Conservation (phyloP, 495 filamentous ascomycete genomes). For the Hypomontagnella monticulosa region DNA sequence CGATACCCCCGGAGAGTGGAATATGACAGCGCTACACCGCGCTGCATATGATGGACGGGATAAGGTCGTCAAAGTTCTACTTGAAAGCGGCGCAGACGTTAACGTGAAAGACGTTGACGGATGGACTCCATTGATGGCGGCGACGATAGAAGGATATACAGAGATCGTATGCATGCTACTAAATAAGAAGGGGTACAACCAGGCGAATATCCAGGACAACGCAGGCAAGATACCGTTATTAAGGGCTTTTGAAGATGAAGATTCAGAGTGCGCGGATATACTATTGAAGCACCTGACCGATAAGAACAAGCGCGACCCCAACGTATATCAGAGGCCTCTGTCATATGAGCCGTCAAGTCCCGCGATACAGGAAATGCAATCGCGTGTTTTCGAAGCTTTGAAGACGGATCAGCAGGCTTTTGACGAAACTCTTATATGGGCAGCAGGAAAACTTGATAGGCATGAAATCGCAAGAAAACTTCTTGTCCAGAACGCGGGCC, state of each 20-base stretch:
- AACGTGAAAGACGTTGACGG: background rate
- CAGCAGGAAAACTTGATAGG: conserved; percentile 10
- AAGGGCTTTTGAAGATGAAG: conserved; percentile 2
- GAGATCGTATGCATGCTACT: no score
- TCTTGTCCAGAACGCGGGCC: background rate
- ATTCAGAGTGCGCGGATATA: background rate
- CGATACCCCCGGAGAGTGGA: background rate
- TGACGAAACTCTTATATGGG: conserved; percentile 15
- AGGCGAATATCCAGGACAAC: conserved; percentile 9
- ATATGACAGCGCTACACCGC: conserved; percentile 11
- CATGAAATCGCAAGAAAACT: conserved; percentile 13
- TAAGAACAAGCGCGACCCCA: conserved; percentile 2
- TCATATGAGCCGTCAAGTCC: background rate
- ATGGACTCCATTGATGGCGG: conserved; percentile 19
- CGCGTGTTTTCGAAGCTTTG: background rate
- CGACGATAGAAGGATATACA: no score
- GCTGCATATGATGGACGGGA: background rate
- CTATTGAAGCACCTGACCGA: conserved; percentile 1
- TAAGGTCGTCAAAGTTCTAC: background rate
- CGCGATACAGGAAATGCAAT: background rate
- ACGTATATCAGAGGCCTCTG: conserved; percentile 10
- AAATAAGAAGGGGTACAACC: no score
- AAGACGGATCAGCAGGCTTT: background rate
- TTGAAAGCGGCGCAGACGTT: background rate
- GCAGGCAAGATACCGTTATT: background rate